Evolutionary conservation across 257 asterid species (phyloP).

Genomic region (Solanum pinnatisectum): DNA sequence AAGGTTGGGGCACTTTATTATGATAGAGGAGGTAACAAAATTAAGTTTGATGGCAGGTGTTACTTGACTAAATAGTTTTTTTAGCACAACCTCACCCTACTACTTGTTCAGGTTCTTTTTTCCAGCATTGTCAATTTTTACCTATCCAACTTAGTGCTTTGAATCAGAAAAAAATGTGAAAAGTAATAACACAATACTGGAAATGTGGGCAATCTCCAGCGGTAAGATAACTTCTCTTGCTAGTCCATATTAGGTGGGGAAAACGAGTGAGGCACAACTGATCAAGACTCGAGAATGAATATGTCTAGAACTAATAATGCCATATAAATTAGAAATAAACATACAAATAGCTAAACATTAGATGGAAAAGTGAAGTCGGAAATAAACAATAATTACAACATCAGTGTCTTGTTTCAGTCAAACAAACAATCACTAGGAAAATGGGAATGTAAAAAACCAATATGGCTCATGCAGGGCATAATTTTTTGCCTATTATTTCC

Average conservation of each 20-base stretch:
- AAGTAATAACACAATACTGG: not conserved
- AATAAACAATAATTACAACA: not conserved
- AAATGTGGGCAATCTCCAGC: not conserved
- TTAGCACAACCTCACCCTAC: not conserved
- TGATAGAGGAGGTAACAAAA: not conserved
- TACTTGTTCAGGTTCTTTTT: not conserved
- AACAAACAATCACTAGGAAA: not conserved
- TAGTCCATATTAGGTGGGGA: not conserved
- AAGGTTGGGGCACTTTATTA: not conserved
- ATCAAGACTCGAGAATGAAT: not conserved
- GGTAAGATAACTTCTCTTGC: not conserved
- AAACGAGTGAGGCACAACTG: not conserved
- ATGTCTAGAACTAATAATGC: not conserved
- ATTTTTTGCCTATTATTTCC: not conserved
- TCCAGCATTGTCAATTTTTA: not conserved
- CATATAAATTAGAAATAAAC: not conserved
- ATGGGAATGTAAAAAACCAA: not conserved
- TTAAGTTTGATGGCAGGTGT: not conserved
- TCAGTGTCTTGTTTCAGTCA: not conserved
- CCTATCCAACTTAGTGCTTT: not conserved
- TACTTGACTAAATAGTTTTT: not conserved
- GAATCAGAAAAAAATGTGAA: not conserved
- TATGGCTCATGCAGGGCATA: not conserved
- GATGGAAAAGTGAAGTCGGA: not conserved
- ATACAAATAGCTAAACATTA: not conserved